Percentiles rank a stretch among this genome's conserved stretches.
These are phyloP conservation scores for Fusarium graminum DNA, from an alignment of 2,329 filamentous ascomycete genomes.

Conservation along the genomic window DNA sequence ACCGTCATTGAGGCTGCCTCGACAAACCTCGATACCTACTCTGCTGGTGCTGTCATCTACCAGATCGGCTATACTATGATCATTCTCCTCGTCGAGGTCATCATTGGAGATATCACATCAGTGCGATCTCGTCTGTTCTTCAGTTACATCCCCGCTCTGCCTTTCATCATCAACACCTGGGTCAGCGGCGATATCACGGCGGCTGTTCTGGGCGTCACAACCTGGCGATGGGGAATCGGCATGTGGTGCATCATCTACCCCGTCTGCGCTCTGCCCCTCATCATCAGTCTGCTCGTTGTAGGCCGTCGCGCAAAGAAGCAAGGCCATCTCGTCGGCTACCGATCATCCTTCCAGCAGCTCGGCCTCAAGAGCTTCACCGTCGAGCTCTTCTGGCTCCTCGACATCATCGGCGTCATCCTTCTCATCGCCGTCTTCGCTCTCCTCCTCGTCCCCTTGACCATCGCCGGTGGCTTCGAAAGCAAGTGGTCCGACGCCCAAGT, in stretches of 20 bases:
- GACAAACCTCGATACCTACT: conserved; percentile 63
- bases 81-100: conserved; percentile 72
- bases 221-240: conserved; percentile 73
- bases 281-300: conserved; percentile 65
- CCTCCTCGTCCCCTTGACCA: conserved; percentile 60
- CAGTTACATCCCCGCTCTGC: conserved; percentile 71
- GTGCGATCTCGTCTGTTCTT: conserved; percentile 73
- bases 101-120: conserved; percentile 74
- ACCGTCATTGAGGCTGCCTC: conserved; percentile 69
- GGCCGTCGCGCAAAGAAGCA: conserved; percentile 64
- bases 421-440: conserved; percentile 62
- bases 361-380: conserved; percentile 52
- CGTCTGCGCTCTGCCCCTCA: conserved; percentile 67
- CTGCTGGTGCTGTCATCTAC: conserved; percentile 70
- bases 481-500: conserved; percentile 57
- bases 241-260: conserved; percentile 76
- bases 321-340: conserved; percentile 60
- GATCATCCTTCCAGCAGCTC: conserved; percentile 51
- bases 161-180: conserved; percentile 76
- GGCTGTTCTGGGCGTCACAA: conserved; percentile 62
- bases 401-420: conserved; percentile 60
- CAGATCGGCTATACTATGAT: conserved; percentile 74
- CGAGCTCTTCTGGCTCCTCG: conserved; percentile 62
- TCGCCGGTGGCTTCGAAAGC: conserved; percentile 59
- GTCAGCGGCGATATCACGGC: conserved; percentile 68